A percentile compares a stretch with the other conserved stretches of the same genome.
phyloP scores from a whole-genome alignment of 805 yeast genomes.

The Sporopachydermia lactativora region DNA sequence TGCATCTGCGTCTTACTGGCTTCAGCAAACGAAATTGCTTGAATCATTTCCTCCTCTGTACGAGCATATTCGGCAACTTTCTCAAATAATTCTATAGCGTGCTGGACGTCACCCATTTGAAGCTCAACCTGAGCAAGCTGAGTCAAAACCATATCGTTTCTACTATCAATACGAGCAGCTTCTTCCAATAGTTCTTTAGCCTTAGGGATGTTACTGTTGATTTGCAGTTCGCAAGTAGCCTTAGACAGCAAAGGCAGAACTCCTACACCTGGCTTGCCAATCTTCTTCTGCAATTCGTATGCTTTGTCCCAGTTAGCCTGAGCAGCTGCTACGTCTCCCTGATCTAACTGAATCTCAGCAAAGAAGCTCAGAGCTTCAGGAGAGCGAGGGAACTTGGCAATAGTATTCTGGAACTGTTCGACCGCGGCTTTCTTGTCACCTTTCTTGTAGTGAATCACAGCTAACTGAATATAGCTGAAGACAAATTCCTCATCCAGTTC shows the following conservation, averaged over 20 bases:
- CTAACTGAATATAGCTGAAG: constrained; percentile 81
- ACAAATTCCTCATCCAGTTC: constrained; percentile 62
- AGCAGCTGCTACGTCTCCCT: constrained; percentile 59
- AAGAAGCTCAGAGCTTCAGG: constrained; percentile 92
- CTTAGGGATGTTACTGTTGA: constrained; percentile 30
- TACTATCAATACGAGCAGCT: constrained; percentile 77
- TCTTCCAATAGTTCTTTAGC: constrained; percentile 53
- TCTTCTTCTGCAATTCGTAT: constrained; percentile 48
- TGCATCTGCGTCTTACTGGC: constrained; percentile 84
- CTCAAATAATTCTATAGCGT: constrained; percentile 72
- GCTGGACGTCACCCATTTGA: constrained; percentile 69
- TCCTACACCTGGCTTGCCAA: constrained; percentile 33
- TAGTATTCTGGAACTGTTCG: constrained; percentile 48
- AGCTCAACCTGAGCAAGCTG: constrained; percentile 86
- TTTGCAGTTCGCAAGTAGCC: constrained; percentile 41
- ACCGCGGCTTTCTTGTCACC: constrained; percentile 46
- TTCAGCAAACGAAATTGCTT: constrained; percentile 83
- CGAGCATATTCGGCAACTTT: constrained; percentile 74
- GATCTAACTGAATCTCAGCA: constrained; percentile 86
- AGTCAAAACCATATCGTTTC: constrained; percentile 76
- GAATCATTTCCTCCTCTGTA: constrained; percentile 73
- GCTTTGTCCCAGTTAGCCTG: constrained; percentile 76
- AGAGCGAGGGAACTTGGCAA: constrained; percentile 63
- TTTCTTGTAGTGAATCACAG: constrained; percentile 79
- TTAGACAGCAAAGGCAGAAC: constrained; percentile 83